Conservation (phyloP, 345 rosid genomes). For the Moringa oleifera region DNA sequence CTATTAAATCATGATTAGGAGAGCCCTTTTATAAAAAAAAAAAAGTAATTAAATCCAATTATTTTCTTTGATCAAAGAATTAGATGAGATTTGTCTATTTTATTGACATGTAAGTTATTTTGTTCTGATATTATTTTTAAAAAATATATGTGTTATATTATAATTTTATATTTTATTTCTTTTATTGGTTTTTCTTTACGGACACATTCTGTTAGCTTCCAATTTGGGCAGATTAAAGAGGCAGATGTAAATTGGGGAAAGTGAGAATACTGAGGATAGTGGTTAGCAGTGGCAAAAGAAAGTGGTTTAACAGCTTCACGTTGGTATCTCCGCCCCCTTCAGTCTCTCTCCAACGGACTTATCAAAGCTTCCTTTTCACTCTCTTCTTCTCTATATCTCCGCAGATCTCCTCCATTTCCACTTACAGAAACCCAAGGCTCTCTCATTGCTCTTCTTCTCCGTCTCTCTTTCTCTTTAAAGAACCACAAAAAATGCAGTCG, state of each 20-base stretch:
- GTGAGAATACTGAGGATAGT: neutral
- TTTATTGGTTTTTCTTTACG: too few species aligned
- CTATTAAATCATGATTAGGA: too few species aligned
- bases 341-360: slow-evolving; percentile 33
- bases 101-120: too few species aligned
- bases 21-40: too few species aligned
- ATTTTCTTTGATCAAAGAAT: too few species aligned
- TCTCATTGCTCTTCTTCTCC: slow-evolving; percentile 7
- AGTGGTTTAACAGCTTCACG: slow-evolving; percentile 51
- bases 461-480: neutral
- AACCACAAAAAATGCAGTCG: slow-evolving; percentile 46
- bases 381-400: slow-evolving; percentile 16
- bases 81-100: too few species aligned
- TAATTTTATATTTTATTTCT: too few species aligned
- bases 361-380: slow-evolving; percentile 20
- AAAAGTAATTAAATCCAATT: too few species aligned
- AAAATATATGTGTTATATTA: too few species aligned
- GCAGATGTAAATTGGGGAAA: too few species aligned
- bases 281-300: neutral
- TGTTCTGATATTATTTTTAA: too few species aligned
- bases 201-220: too few species aligned
- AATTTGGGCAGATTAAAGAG: neutral
- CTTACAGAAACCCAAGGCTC: slow-evolving; percentile 7
- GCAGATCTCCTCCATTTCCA: slow-evolving; percentile 12
- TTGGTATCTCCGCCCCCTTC: slow-evolving; percentile 55